Evolutionary conservation across 2,329 filamentous ascomycete genomes (phyloP).

Genomic region (Annulohypoxylon truncatum): DNA sequence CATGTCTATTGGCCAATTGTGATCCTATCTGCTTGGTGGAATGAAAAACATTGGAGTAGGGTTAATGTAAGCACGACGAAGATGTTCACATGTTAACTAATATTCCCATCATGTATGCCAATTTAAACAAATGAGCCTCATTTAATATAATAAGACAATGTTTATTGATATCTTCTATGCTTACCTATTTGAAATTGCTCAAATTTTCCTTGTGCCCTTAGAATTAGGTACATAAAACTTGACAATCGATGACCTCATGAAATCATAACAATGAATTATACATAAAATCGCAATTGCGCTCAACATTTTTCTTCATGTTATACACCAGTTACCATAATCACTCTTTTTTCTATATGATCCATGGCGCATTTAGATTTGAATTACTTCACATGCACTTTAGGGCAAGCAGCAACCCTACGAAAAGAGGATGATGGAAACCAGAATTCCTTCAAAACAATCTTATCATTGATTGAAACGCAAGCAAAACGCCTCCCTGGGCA

Average conservation of each 20-base stretch:
- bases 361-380: slow-evolving; percentile 49
- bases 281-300: neutral
- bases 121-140: no score
- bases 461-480: slow-evolving; percentile 62
- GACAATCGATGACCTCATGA: slow-evolving; percentile 29
- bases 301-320: neutral
- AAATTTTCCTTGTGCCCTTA: no score
- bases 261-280: neutral
- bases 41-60: slow-evolving; percentile 68
- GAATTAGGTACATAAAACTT: neutral
- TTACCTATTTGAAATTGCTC: no score
- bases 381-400: slow-evolving; percentile 72
- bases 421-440: slow-evolving; percentile 30
- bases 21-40: slow-evolving; percentile 60
- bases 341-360: neutral
- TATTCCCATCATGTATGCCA: neutral
- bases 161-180: no score
- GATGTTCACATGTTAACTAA: slow-evolving; percentile 39
- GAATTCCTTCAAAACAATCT: slow-evolving; percentile 58
- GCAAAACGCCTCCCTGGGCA: slow-evolving; percentile 52
- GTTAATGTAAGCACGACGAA: slow-evolving; percentile 75
- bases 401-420: slow-evolving; percentile 60
- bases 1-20: slow-evolving; percentile 66
- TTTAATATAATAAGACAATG: no score
- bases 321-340: no score